Conservation (phyloP, 2,329 filamentous ascomycete species). For the Fusarium succisae region DNA sequence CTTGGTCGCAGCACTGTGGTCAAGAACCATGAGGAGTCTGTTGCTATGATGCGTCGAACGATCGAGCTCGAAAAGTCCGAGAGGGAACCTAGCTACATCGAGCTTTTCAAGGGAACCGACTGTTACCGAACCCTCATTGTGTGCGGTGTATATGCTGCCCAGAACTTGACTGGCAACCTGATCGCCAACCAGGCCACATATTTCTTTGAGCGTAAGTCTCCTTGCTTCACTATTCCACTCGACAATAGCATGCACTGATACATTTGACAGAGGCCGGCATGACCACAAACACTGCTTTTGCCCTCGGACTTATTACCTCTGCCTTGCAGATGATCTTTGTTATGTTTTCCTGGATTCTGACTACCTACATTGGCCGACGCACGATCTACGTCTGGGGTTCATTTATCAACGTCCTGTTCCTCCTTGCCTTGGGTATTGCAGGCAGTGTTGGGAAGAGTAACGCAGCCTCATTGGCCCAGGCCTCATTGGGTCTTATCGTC, state of each 20-base stretch:
- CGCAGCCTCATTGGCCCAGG: slow-evolving; percentile 53
- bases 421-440: slow-evolving; percentile 67
- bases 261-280: slow-evolving; percentile 66
- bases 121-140: slow-evolving; percentile 64
- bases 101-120: slow-evolving; percentile 65
- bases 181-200: slow-evolving; percentile 70
- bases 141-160: slow-evolving; percentile 66
- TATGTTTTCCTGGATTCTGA: slow-evolving; percentile 74
- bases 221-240: background rate
- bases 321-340: slow-evolving; percentile 69
- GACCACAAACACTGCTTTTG: slow-evolving; percentile 62
- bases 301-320: slow-evolving; percentile 71
- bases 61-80: slow-evolving; percentile 61
- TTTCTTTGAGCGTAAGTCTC: slow-evolving; percentile 58
- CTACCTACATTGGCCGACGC: slow-evolving; percentile 70
- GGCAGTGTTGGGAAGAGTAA: slow-evolving; percentile 57
- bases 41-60: slow-evolving; percentile 66
- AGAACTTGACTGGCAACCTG: slow-evolving; percentile 68
- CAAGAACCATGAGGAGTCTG: slow-evolving; percentile 45
- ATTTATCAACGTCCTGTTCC: slow-evolving; percentile 61
- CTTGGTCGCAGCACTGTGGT: background rate
- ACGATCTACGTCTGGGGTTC: slow-evolving; percentile 72
- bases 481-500: slow-evolving; percentile 70
- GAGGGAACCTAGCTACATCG: slow-evolving; percentile 57
- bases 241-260: background rate